phyloP scores from a whole-genome alignment of 2,329 filamentous ascomycete species.

The Nigrospora oryzae region DNA sequence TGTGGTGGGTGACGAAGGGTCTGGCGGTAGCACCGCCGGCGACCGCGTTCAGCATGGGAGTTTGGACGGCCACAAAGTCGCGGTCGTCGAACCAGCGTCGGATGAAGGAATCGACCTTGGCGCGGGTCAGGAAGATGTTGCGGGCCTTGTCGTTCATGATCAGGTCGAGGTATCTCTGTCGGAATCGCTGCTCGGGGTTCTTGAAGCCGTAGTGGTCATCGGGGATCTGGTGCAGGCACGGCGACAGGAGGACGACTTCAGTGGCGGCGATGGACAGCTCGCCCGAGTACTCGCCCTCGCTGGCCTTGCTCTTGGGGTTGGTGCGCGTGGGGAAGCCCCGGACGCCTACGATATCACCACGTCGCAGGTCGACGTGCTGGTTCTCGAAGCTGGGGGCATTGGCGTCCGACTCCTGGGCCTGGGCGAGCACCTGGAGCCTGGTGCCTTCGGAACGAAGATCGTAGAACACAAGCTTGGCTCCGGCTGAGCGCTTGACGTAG shows the following conservation, averaged over 20 bases:
- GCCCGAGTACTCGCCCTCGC: conserved; percentile 62
- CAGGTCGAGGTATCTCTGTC: conserved; percentile 88
- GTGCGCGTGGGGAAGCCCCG: conserved; percentile 79
- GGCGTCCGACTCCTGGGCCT: conserved; percentile 68
- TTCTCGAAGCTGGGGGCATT: conserved; percentile 64
- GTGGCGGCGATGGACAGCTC: conserved; percentile 91
- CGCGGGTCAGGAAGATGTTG: conserved; percentile 74
- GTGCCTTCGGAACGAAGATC: conserved; percentile 58
- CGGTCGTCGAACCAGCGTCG: conserved; percentile 80
- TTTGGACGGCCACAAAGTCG: conserved; percentile 91
- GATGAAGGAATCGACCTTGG: conserved; percentile 83
- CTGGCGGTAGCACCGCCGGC: conserved; percentile 92
- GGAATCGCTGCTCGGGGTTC: conserved; percentile 87
- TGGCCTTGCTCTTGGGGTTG: conserved; percentile 81
- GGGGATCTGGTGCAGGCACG: conserved; percentile 85
- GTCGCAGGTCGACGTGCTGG: conserved; percentile 81
- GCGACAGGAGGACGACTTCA: conserved; percentile 77
- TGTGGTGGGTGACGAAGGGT: conserved; percentile 93
- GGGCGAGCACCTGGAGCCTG: conserved; percentile 87
- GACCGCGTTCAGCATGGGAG: conserved; percentile 94
- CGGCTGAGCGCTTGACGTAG: conserved; percentile 76
- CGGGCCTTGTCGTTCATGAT: conserved; percentile 91
- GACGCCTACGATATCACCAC: conserved; percentile 89
- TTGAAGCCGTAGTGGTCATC: conserved; percentile 91
- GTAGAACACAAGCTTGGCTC: conserved; percentile 86